Conservation (phyloP, 148 eudicot genomes). For the Fagopyrum esculentum region DNA sequence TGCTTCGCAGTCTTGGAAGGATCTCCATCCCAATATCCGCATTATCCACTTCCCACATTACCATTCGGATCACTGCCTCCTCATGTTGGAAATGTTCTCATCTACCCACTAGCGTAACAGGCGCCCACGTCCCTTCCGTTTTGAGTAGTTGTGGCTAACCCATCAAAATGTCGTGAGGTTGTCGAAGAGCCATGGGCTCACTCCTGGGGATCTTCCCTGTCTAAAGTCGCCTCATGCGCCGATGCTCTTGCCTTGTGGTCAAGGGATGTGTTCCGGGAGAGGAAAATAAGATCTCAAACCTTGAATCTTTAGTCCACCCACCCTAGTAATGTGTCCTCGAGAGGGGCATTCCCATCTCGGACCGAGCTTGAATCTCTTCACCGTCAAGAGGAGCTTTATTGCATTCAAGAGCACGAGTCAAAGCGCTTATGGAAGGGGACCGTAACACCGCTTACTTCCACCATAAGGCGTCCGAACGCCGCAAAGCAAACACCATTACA, state of each 20-base stretch:
- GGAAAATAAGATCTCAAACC: background rate
- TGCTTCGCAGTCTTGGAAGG: background rate
- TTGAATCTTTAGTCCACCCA: background rate
- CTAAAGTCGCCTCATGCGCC: background rate
- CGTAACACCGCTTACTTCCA: no score
- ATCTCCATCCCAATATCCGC: no score
- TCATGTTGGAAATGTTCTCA: background rate
- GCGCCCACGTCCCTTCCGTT: no score
- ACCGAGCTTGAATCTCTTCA: background rate
- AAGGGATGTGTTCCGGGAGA: background rate
- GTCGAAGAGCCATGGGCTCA: no score
- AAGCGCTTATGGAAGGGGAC: background rate
- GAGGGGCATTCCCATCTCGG: background rate
- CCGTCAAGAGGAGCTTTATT: background rate
- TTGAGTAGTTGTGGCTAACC: no score
- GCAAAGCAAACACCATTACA: no score
- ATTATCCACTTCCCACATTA: no score
- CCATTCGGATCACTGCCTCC: no score
- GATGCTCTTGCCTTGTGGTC: background rate
- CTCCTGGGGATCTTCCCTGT: background rate
- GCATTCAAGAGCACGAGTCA: background rate
- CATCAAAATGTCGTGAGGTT: no score
- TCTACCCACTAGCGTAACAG: no score
- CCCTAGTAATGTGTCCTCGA: background rate
- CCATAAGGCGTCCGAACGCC: no score